Base-by-base conservation (phyloP, 2,329 filamentous ascomycete species). In the Elsinoe arachidis region DNA sequence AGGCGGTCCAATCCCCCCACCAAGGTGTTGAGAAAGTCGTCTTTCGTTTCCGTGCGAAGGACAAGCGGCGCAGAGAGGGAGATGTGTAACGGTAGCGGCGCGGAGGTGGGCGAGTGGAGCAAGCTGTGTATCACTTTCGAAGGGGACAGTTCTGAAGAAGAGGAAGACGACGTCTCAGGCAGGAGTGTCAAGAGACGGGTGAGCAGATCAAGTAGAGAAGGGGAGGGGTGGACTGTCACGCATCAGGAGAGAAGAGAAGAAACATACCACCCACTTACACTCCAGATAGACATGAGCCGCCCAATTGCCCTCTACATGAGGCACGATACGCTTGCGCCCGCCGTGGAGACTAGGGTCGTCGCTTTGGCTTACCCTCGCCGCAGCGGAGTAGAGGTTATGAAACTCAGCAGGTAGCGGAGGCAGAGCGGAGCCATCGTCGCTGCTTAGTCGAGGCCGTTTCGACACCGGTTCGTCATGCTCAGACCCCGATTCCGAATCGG, bases 211-310 rank as follows among this genome's bases (percentile, higher is more conserved):
- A 37, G 11, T n/a, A 21, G 49, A 23, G 12, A 9, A 21, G 49
- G 33, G 12, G 19, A 55, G 2, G 23, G 17, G 21, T n/a, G 15
- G 5, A 17, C 23, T 26, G 51, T 41, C 21, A 43, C 11, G 5
- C 14, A 7, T n/a, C n/a, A n/a, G n/a, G 43, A 17, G 35, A 55
- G 33, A 33, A 43, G 30, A 17, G 9, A 12, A 17, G 43, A 17
- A 30, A 41, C 23, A 33, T 37, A 23, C 26, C n/a, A 23, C 15
- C 23, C n/a, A 76, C 84, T 73, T 78, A 95, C 93, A 99, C 75
- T 97, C 92, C 58, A 96, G 77, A 70, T 95, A 97, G 46, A 97
- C 69, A 72, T 97, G 92, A 34, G 85, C 90, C 1, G 92, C 90
- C 93, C 93, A 99, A 70, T 90, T 89, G 60, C 93, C 93, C 59